These are phyloP conservation scores for Penicillium janthinellum DNA, from an alignment of 2,329 filamentous ascomycete species.

Conservation along the genomic window DNA sequence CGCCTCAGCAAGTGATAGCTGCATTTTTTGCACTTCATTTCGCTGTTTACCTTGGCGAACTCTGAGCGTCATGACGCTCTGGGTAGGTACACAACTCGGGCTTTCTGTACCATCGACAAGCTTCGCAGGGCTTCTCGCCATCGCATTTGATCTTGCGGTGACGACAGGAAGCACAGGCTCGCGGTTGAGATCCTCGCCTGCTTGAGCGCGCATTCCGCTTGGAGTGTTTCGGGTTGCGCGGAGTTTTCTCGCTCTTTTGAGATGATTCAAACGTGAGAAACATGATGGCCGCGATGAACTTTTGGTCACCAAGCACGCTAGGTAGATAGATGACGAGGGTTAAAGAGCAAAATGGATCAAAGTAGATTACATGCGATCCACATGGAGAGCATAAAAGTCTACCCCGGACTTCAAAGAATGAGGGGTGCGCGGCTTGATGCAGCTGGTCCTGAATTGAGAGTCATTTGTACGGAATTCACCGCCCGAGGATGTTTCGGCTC, in stretches of 20 bases:
- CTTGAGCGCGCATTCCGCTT: constrained; percentile 3
- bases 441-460: neutral
- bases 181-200: constrained; percentile 11
- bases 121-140: constrained; percentile 74
- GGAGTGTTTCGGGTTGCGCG: constrained; percentile 16
- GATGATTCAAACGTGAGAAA: constrained; percentile 17
- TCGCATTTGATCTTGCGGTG: constrained; percentile 79
- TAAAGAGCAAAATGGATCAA: neutral
- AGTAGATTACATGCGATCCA: neutral
- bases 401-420: constrained; percentile 1
- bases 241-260: constrained; percentile 5
- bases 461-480: neutral
- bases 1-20: neutral
- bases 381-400: neutral
- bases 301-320: neutral
- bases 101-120: constrained; percentile 76
- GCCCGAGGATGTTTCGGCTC: neutral
- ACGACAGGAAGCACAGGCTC: constrained; percentile 72
- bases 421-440: constrained; percentile 1
- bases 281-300: constrained; percentile 5
- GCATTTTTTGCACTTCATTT: constrained; percentile 42
- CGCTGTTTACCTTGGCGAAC: constrained; percentile 52
- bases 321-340: too few relatives aligned
- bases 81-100: constrained; percentile 76
- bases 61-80: constrained; percentile 75